phyloP scores from a whole-genome alignment of 1,284 basidiomycete species.

The Gymnopus androsaceus region DNA sequence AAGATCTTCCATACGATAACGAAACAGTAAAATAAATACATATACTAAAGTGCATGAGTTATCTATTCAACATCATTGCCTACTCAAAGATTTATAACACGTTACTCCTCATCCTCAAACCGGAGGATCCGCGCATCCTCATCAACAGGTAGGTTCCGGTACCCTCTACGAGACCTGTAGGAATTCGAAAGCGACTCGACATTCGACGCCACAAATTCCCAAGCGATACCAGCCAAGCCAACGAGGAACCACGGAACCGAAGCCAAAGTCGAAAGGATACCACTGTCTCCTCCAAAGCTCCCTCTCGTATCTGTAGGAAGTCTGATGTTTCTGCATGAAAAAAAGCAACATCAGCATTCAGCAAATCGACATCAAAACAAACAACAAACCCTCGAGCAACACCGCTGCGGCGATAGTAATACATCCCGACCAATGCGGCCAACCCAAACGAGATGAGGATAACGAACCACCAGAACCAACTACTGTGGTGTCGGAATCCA shows the following conservation, averaged over 20 bases:
- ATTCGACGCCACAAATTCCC: conserved; percentile 57
- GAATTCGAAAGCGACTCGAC: conserved; percentile 43
- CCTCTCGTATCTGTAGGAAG: conserved; percentile 57
- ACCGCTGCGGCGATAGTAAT: conserved; percentile 75
- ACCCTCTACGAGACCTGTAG: conserved; percentile 63
- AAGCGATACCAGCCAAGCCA: conserved; percentile 76
- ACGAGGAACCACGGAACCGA: conserved; percentile 87
- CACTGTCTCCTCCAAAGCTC: conserved; percentile 51
- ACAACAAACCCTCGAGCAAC: conserved; percentile 67
- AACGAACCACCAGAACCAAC: conserved; percentile 82
- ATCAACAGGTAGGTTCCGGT: conserved; percentile 81
- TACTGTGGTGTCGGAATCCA: conserved; percentile 69
- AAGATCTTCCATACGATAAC: no score
- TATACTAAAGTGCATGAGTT: no score
- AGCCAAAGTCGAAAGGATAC: conserved; percentile 69
- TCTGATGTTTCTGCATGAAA: conserved; percentile 66
- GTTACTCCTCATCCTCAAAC: conserved; percentile 79
- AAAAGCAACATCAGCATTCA: conserved; percentile 11
- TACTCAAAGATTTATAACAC: no score
- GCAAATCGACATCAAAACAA: conserved; percentile 10
- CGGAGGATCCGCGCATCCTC: conserved; percentile 85
- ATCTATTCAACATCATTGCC: no score
- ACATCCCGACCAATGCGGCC: conserved; percentile 74
- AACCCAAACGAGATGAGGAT: conserved; percentile 74
- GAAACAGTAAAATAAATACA: no score